These are phyloP conservation scores for Pyracantha coccinea DNA, from an alignment of 331 rosid species.

Conservation along the genomic window DNA sequence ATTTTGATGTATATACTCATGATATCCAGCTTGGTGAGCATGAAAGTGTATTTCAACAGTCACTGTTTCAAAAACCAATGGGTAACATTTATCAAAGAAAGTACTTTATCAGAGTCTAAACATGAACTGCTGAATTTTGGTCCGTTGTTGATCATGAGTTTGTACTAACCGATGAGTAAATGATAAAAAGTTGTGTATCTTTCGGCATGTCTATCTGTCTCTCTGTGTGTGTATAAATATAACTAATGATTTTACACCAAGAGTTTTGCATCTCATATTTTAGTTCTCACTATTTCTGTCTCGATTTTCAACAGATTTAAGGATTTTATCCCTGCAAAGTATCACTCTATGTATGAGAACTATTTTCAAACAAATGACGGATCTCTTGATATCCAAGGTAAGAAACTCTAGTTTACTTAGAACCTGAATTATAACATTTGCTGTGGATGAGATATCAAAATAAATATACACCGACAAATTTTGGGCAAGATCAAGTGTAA, in stretches of 20 bases:
- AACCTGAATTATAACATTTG: background rate
- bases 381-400: constrained; percentile 10
- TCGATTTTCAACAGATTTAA: constrained; percentile 61
- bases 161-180: background rate
- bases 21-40: background rate
- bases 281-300: constrained; percentile 15
- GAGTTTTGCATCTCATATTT: background rate
- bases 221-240: background rate
- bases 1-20: background rate
- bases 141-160: background rate
- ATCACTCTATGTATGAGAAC: constrained; percentile 70
- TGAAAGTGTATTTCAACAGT: background rate
- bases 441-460: background rate
- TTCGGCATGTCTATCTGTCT: background rate
- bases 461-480: background rate
- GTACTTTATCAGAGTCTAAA: background rate
- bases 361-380: constrained; percentile 31
- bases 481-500: background rate
- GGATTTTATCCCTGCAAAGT: constrained; percentile 76
- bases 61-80: background rate
- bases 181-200: background rate
- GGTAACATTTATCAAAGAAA: background rate
- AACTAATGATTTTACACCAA: background rate
- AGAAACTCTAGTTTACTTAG: background rate
- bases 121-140: background rate